Percentiles rank a stretch among this genome's conserved stretches.
phyloP scores from a whole-genome alignment of 331 rosid genomes.

The Rosa hybrid region DNA sequence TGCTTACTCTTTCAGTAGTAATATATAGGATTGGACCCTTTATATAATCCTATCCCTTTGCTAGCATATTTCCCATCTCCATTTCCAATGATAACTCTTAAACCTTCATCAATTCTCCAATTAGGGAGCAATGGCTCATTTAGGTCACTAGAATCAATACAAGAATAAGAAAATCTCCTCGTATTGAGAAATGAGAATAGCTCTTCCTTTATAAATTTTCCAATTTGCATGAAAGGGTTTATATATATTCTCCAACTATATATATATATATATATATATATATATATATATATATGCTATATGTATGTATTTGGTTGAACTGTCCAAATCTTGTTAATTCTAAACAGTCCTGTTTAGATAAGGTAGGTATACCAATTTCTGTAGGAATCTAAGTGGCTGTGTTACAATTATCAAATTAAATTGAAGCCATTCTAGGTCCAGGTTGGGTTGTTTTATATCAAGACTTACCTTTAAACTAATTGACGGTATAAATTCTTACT shows the following conservation, averaged over 20 bases:
- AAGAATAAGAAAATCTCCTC: not conserved
- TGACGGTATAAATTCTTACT: too few relatives aligned
- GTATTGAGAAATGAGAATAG: not conserved
- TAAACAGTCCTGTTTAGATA: too few relatives aligned
- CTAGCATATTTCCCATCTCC: not conserved
- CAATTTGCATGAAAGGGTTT: not conserved
- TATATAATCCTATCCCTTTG: not conserved
- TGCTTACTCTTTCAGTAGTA: constrained; percentile 48
- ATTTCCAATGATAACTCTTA: constrained; percentile 39
- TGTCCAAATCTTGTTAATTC: too few relatives aligned
- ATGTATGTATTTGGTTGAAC: too few relatives aligned
- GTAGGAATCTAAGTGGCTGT: not conserved
- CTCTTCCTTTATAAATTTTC: not conserved
- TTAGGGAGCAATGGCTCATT: too few relatives aligned
- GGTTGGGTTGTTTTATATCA: too few relatives aligned
- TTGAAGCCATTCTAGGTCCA: too few relatives aligned
- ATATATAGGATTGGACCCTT: constrained; percentile 42
- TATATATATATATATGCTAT: too few relatives aligned
- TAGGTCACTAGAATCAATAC: not conserved
- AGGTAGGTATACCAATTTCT: not conserved
- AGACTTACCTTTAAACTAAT: too few relatives aligned
- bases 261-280: too few relatives aligned
- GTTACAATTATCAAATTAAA: not conserved
- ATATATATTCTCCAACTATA: too few relatives aligned
- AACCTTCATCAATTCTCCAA: constrained; percentile 14